phyloP scores from a whole-genome alignment of 2,329 filamentous ascomycete genomes.

The Colletotrichum trifolii region DNA sequence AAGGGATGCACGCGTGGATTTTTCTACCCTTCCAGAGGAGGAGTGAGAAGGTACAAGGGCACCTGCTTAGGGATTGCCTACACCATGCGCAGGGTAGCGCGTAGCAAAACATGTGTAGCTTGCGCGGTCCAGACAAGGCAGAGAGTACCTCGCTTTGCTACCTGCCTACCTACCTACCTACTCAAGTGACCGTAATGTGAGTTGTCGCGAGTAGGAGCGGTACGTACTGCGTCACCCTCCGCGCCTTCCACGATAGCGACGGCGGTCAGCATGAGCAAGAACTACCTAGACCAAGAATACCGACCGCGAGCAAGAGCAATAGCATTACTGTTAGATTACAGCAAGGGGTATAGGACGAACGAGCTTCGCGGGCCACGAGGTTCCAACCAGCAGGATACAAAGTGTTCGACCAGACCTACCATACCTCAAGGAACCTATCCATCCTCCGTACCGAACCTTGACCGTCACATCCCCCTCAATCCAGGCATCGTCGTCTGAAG shows the following conservation, averaged over 20 bases:
- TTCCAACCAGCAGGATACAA: no score
- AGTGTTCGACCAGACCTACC: no score
- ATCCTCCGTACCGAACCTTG: neutral
- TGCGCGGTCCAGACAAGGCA: no score
- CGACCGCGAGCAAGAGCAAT: neutral
- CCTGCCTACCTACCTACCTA: no score
- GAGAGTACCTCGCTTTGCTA: no score
- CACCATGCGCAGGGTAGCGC: conserved; percentile 7
- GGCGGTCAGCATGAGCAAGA: conserved; percentile 3
- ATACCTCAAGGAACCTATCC: no score
- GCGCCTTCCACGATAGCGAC: conserved; percentile 12
- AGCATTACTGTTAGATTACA: neutral
- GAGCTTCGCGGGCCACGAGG: no score
- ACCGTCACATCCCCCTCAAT: neutral
- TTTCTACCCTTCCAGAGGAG: conserved; percentile 23
- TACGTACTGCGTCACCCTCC: conserved; percentile 31
- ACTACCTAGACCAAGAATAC: neutral
- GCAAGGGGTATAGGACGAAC: neutral
- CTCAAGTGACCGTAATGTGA: neutral
- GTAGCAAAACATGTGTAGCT: neutral
- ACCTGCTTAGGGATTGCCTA: conserved; percentile 12
- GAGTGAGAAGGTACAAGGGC: conserved; percentile 18
- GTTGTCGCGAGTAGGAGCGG: neutral
- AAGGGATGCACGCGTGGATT: conserved; percentile 32
- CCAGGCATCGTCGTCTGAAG: conserved; percentile 16